These are phyloP conservation scores for Podaxis sp. DNA, from an alignment of 768 basidiomycete genomes.

Conservation along the genomic window DNA sequence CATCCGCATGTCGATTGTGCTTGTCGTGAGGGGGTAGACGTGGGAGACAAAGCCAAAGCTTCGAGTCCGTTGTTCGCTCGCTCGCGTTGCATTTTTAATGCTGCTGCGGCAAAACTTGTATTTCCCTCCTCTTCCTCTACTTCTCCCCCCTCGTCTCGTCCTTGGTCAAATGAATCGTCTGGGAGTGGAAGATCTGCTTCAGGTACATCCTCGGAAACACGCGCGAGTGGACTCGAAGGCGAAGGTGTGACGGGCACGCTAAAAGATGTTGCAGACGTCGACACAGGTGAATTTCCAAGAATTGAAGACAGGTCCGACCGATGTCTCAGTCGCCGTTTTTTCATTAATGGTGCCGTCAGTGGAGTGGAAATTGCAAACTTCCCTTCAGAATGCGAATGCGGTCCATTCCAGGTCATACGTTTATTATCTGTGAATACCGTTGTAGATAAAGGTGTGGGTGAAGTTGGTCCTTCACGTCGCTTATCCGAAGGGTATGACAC, in stretches of 20 bases:
- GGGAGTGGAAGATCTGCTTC: neutral
- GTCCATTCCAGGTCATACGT: conserved; percentile 72
- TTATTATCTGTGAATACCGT: conserved; percentile 35
- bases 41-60: conserved; percentile 21
- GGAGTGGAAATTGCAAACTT: conserved; percentile 29
- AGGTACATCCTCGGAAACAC: conserved; percentile 14
- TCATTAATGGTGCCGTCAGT: conserved; percentile 27
- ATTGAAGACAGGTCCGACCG: conserved; percentile 8
- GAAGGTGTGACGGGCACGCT: conserved; percentile 26
- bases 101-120: conserved; percentile 52
- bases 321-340: conserved; percentile 46
- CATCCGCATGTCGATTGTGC: neutral
- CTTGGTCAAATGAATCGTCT: conserved; percentile 12
- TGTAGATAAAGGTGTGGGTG: conserved; percentile 13
- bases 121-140: conserved; percentile 23
- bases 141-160: conserved; percentile 29
- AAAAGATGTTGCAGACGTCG: neutral
- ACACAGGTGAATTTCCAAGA: neutral
- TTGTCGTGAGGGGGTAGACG: neutral
- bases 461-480: conserved; percentile 11
- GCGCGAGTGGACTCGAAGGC: conserved; percentile 16
- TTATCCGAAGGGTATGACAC: conserved; percentile 35
- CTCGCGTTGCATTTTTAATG: conserved; percentile 55
- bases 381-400: conserved; percentile 31
- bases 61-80: conserved; percentile 48